These are phyloP conservation scores for Leccinum subtestaceum DNA, from an alignment of 768 basidiomycete genomes.

Conservation along the genomic window DNA sequence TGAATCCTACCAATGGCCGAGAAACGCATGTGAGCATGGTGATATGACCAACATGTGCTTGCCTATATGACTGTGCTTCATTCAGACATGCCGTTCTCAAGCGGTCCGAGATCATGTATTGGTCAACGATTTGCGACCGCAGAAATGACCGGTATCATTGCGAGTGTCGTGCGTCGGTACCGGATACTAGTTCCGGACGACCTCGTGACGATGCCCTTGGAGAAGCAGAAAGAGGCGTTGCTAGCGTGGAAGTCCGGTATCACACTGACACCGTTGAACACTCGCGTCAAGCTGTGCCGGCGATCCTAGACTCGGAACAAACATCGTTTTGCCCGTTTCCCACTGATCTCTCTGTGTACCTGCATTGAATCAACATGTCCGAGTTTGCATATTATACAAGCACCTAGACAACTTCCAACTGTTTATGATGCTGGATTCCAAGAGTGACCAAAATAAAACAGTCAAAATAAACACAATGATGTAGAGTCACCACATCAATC, in stretches of 20 bases:
- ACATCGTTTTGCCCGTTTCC: background rate
- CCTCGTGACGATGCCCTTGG: conserved; percentile 26
- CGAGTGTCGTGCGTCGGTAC: conserved; percentile 42
- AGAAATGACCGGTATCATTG: conserved; percentile 42
- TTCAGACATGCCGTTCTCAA: conserved; percentile 45
- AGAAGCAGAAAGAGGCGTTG: conserved; percentile 34
- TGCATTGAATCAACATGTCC: background rate
- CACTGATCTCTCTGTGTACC: background rate
- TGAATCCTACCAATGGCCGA: conserved; percentile 32
- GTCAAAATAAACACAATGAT: background rate
- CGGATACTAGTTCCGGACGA: conserved; percentile 39
- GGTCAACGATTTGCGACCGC: conserved; percentile 48
- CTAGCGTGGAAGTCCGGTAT: conserved; percentile 38
- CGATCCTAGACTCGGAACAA: conserved; percentile 2
- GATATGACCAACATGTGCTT: background rate
- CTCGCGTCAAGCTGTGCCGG: conserved; percentile 23
- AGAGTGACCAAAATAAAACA: background rate
- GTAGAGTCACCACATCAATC: background rate
- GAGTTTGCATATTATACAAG: background rate
- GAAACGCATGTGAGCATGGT: conserved; percentile 15
- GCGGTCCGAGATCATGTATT: conserved; percentile 45
- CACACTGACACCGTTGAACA: conserved; percentile 34
- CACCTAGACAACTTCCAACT: background rate
- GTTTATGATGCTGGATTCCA: background rate
- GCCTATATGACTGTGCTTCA: background rate